Base-by-base conservation (phyloP, 257 asterid genomes). In the Rubia yunnanensis region DNA sequence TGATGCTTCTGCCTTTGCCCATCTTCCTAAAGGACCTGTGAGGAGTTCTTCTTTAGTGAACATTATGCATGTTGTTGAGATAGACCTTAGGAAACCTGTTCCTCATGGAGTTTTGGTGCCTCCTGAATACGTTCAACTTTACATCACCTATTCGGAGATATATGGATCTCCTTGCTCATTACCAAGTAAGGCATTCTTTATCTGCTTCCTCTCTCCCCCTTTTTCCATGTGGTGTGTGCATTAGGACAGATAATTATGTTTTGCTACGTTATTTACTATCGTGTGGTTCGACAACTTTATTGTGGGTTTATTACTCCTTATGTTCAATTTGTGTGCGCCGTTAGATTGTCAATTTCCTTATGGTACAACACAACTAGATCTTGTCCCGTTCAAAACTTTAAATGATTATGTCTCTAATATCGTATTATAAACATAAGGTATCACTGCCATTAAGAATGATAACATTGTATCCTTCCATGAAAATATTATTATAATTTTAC, bases 81-180 rank as follows among this genome's bases (percentile, higher is more conserved):
- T 94, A 81, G 95, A 88, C 83, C 90, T 88, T 82, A 83, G 97
- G 80, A 90, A 84, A 79, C 96, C 99, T 70, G 64, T 79, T 50
- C 97, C 95, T 49, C 99, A 94, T 78, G 99, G 97, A 64, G 75
- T 74, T 57, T 74, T 90, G 80, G 99, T 97, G 57, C 87, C 90
- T 79, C 96, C 99, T 26, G 97, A 97, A 66, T 94, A 94, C 75
- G 99, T 94, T 70, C 99, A 94, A 74, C n/a, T 94, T 94, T 73
- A 94, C 96, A 57, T 90, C 99, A 64, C 99, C 99, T 52, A 90
- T 94, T 53, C 87, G 97, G 56, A 86, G 99, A 85, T 94, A 94
- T 67, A 77, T 90, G 95, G 99, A 90, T 76, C 95, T 94, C 41
- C 72, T 87, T 63, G 99, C 96, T 55, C 97, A 94, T 82, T 90